Evolutionary conservation across 1,139 yeast genomes (phyloP).

Genomic region (Taphrina pruni): DNA sequence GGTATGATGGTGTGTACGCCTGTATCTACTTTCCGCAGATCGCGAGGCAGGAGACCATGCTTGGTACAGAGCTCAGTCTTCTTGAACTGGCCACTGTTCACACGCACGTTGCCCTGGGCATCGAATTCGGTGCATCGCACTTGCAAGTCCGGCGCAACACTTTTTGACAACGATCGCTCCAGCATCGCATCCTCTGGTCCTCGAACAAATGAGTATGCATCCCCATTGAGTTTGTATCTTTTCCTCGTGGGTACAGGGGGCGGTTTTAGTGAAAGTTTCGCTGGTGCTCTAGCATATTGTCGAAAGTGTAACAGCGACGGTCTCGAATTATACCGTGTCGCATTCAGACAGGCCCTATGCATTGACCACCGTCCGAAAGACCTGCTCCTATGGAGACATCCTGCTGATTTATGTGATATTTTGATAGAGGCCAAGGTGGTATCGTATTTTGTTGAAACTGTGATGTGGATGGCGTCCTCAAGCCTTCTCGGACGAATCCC

Average conservation of each 20-base stretch:
- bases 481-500: background rate
- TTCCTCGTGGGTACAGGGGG: background rate
- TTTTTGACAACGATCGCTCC: slow-evolving; percentile 28
- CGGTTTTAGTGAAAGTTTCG: slow-evolving; percentile 9
- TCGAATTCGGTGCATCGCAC: slow-evolving; percentile 80
- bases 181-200: slow-evolving; percentile 25
- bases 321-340: background rate
- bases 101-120: slow-evolving; percentile 69
- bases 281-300: slow-evolving; percentile 16
- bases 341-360: slow-evolving; percentile 12
- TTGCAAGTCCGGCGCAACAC: slow-evolving; percentile 43
- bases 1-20: slow-evolving; percentile 90
- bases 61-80: slow-evolving; percentile 75
- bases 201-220: slow-evolving; percentile 20
- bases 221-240: slow-evolving; percentile 13
- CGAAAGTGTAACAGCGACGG: background rate
- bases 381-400: background rate
- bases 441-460: background rate
- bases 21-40: slow-evolving; percentile 83
- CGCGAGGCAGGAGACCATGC: slow-evolving; percentile 80
- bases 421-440: too few relatives aligned
- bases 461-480: slow-evolving; percentile 10
- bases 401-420: too few relatives aligned
- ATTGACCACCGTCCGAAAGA: background rate
- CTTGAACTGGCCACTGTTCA: slow-evolving; percentile 77